Evolutionary conservation across 352 stramenopile genomes (phyloP), one percentile per base, ranked within the genome.

Genomic region (Globisporangium cylindrosporum): DNA sequence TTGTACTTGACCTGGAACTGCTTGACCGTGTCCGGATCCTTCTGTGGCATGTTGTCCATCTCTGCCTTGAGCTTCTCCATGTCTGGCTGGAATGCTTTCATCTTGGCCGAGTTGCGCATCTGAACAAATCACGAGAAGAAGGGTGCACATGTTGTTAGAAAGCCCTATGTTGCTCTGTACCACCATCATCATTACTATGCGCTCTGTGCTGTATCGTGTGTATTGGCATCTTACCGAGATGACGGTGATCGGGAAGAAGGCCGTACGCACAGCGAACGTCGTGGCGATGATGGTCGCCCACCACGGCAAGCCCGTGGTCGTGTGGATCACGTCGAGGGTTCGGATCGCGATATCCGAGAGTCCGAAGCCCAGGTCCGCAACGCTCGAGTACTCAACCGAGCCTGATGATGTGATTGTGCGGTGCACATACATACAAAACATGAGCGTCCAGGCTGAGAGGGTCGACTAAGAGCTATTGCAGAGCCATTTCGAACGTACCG

Each of bases 261-360:
- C 75, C 22, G 77, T 84, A 57, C 90, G 88, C 48, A 93, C 82
- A 20, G 77, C 74, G 67, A 96, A 71, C n/a, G 88, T 96, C 48
- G 86, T 92, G 15, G 79, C 85, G 18, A 94, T 79, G 67, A 97
- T 90, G 3, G 90, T 96, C 20, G 82, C 85, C 90, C 89, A 96
- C 90, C 89, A 96, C 25, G 88, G 88, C 48, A 96, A 67, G n/a
- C 86, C 87, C 22, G 89, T 93, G 18, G 86, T 92, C 27, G 74
- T 60, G 67, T 97, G 90, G 59, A 95, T 81, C 22, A 84, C 46
- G 64, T 94, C 86, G 32, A 97, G 76, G 38, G 83, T 76, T 27
- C 77, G 85, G 56, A 95, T 89, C 12, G 88, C 86, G 3, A 94
- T 66, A 66, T 93, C 86, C 60, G 86, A 87, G 14, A 95, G 68